Base-by-base conservation (phyloP, 2,329 filamentous ascomycete species). In the Dactylellina haptotyla region DNA sequence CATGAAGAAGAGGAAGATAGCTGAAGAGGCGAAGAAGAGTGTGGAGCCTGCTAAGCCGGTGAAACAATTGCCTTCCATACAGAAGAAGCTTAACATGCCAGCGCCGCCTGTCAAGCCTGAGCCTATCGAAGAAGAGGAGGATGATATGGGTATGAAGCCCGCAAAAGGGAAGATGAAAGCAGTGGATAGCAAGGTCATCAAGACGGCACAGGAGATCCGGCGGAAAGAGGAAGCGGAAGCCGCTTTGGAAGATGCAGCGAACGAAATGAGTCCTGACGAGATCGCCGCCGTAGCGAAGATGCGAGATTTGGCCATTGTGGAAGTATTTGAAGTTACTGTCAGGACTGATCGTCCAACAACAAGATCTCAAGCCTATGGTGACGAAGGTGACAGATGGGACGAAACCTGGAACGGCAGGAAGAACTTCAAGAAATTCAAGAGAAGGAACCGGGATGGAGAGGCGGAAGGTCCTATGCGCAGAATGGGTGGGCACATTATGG, bases 391-490 rank as follows among this genome's bases (percentile, higher is more conserved):
- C 3, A 85, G 91, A 41, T 97, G 94, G 93, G 87, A 97, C 76
- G 88, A 92, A 0, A 85, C 85, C 39, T 99, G 95, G 95, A 96
- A 97, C 79, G 95, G 94, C 0, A 86, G 94, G 45, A 94, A 92
- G 81, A 98, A 99, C 79, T 99, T 97, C 83, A 99, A 99, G 80
- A 90, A 88, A 77, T 99, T 99, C 79, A 84, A 85, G 20, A 84
- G 84, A 62, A 84, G 87, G 88, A 80, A 80, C 0, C 41, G 46
- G 39, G 34, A 61, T 12, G 69, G 69, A 4, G 61, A 56, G 16
- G 12, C 16, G 26, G 69, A 73, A 20, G 77, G 79, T 5, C 77
- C 76, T 53, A 76, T 78, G 51, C 81, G 82, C n/a, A 81, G 81
- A 32, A 81, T 82, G 32, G 76, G 82, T 2, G 84, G 84, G 70